Evolutionary conservation across 768 basidiomycete genomes (phyloP).

Genomic region (Boletus reticuloceps): DNA sequence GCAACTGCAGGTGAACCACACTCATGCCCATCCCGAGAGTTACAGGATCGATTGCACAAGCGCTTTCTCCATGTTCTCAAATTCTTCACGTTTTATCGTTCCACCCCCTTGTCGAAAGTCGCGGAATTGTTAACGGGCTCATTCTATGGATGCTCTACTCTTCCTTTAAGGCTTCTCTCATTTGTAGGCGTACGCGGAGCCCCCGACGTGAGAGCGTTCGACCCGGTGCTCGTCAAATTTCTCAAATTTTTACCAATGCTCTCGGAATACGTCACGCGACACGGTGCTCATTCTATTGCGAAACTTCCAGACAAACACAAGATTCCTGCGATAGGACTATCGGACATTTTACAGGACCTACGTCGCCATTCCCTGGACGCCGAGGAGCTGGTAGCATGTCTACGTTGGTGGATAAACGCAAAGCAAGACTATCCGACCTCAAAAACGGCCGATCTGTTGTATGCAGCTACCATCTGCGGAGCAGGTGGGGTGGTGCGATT

Average conservation of each 20-base stretch:
- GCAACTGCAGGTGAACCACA: neutral
- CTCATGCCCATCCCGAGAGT: neutral
- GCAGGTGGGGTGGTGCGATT: slow-evolving; percentile 56
- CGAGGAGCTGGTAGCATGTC: slow-evolving; percentile 69
- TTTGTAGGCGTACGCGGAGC: slow-evolving; percentile 67
- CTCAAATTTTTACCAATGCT: slow-evolving; percentile 73
- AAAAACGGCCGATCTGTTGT: slow-evolving; percentile 55
- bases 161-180: slow-evolving; percentile 70
- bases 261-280: slow-evolving; percentile 51
- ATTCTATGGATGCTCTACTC: slow-evolving; percentile 67
- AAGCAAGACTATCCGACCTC: neutral
- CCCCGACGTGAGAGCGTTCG: slow-evolving; percentile 66
- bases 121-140: slow-evolving; percentile 63
- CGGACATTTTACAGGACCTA: slow-evolving; percentile 77
- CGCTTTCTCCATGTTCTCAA: slow-evolving; percentile 9
- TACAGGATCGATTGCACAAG: neutral
- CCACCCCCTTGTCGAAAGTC: slow-evolving; percentile 82
- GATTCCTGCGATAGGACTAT: slow-evolving; percentile 68
- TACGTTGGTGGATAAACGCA: slow-evolving; percentile 62
- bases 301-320: slow-evolving; percentile 57
- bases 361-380: slow-evolving; percentile 61
- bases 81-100: slow-evolving; percentile 12
- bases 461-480: slow-evolving; percentile 58
- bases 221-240: slow-evolving; percentile 65
- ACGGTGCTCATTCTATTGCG: slow-evolving; percentile 56